A percentile compares a stretch with the other conserved stretches of the same genome.
Evolutionary conservation across 2,329 filamentous ascomycete species (phyloP).

Genomic region (Lachnellula occidentalis): DNA sequence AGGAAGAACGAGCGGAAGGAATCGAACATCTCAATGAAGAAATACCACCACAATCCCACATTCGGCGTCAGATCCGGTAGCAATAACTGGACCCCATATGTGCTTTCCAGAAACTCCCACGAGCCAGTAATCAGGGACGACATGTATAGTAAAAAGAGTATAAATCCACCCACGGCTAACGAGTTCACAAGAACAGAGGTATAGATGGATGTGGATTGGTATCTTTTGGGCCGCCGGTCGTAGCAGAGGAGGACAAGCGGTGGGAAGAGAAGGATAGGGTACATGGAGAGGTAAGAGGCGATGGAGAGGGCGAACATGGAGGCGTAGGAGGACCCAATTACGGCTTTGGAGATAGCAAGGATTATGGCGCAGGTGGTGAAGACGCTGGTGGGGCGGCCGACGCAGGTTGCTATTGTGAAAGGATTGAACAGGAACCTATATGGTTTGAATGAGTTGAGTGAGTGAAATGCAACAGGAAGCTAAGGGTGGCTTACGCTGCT

Average conservation of each 20-base stretch:
- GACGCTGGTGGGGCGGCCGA: constrained; percentile 81
- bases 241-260: constrained; percentile 77
- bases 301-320: constrained; percentile 81
- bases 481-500: constrained; percentile 56
- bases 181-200: constrained; percentile 53
- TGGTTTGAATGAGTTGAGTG: too few relatives aligned
- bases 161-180: constrained; percentile 45
- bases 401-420: constrained; percentile 84
- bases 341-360: constrained; percentile 74
- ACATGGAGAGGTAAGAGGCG: constrained; percentile 87
- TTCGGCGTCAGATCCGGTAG: constrained; percentile 92
- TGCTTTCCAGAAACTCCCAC: constrained; percentile 82
- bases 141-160: constrained; percentile 60
- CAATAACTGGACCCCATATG: constrained; percentile 88
- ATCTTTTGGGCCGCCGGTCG: constrained; percentile 45
- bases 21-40: constrained; percentile 99
- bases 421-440: constrained; percentile 86
- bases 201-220: constrained; percentile 32
- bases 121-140: constrained; percentile 74
- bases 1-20: constrained; percentile 96
- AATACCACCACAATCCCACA: constrained; percentile 98
- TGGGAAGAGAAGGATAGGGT: constrained; percentile 79
- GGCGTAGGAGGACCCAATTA: constrained; percentile 65
- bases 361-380: constrained; percentile 88
- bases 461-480: too few relatives aligned